phyloP scores from a whole-genome alignment of 108 stramenopile genomes.

The Stephanodiscus minutulus region DNA sequence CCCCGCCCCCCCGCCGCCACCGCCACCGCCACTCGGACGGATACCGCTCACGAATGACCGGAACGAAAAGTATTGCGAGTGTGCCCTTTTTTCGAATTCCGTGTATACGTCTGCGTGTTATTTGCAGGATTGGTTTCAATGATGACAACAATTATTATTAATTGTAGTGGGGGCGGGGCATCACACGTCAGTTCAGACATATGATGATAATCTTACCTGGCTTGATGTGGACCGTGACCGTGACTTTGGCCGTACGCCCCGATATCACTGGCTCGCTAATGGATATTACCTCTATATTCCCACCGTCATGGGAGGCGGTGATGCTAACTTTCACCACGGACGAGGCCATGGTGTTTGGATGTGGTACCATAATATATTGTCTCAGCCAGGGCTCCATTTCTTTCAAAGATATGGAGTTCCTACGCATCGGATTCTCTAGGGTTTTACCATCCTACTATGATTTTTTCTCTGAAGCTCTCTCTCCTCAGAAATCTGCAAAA shows the following conservation, averaged over 20 bases:
- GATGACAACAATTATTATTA: too few relatives aligned
- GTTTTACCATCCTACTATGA: too few relatives aligned
- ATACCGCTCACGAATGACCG: constrained; percentile 45
- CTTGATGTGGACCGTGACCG: constrained; percentile 28
- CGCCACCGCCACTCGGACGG: constrained; percentile 28
- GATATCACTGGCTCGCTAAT: constrained; percentile 32
- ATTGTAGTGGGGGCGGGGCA: too few relatives aligned
- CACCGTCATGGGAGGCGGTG: constrained; percentile 79
- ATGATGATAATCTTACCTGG: constrained; percentile 1
- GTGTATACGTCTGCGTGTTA: constrained; percentile 70
- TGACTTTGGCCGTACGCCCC: constrained; percentile 45
- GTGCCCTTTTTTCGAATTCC: constrained; percentile 66
- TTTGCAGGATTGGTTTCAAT: neutral
- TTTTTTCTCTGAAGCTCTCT: too few relatives aligned
- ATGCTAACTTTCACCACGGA: constrained; percentile 48
- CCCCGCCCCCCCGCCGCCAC: constrained; percentile 7
- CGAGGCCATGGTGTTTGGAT: constrained; percentile 5
- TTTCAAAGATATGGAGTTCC: too few relatives aligned
- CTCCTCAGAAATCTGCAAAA: too few relatives aligned
- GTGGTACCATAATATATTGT: too few relatives aligned
- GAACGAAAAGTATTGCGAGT: constrained; percentile 80
- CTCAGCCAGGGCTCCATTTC: too few relatives aligned
- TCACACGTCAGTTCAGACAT: neutral
- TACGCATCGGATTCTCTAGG: too few relatives aligned
- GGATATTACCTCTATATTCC: constrained; percentile 65